These are phyloP conservation scores for Cunninghamia lanceolata DNA, from an alignment of 75 land plant species.

Conservation along the genomic window DNA sequence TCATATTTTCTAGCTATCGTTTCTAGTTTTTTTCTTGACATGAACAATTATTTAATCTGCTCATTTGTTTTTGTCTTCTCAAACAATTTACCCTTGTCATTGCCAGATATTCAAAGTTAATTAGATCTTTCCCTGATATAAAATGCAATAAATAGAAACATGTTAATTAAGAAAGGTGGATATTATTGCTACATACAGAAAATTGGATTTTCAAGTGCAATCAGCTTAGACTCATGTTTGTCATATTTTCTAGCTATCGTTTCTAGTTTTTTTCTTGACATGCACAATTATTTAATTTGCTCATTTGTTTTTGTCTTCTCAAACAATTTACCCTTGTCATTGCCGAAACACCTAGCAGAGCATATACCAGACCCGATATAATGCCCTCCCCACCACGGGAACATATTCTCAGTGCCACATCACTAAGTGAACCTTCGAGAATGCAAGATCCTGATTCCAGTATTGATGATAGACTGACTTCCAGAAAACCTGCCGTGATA, in stretches of 20 bases:
- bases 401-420: slow-evolving; percentile 50
- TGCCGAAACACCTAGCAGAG: slow-evolving; percentile 92
- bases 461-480: slow-evolving; percentile 47
- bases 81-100: slow-evolving; percentile 78
- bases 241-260: background rate
- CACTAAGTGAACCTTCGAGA: slow-evolving; percentile 47
- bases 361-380: slow-evolving; percentile 78
- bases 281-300: background rate
- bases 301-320: background rate
- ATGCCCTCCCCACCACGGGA: slow-evolving; percentile 74
- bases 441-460: slow-evolving; percentile 34
- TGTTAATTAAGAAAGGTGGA: background rate
- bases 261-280: background rate
- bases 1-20: background rate
- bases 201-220: background rate
- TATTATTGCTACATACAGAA: background rate
- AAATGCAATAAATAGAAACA: background rate
- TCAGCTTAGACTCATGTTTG: background rate
- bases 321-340: slow-evolving; percentile 78
- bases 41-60: background rate
- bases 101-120: too few species aligned
- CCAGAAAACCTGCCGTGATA: slow-evolving; percentile 70
- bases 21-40: background rate
- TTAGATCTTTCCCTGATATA: background rate
- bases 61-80: background rate